phyloP scores from a whole-genome alignment of 2,329 filamentous ascomycete genomes.

The Aspergillus jensenii region DNA sequence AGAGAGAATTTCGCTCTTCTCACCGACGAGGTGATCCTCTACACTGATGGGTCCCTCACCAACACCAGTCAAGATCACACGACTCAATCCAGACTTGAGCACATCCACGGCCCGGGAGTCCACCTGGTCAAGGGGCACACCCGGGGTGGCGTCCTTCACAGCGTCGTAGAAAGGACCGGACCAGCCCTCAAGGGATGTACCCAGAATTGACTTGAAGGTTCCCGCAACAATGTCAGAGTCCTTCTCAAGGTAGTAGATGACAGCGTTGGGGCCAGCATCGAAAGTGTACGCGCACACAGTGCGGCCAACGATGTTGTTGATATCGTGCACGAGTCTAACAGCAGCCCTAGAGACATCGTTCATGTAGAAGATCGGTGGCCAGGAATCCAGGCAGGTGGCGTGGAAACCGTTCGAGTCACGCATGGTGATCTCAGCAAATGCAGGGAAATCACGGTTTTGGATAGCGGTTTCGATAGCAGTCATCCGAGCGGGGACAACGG shows the following conservation, averaged over 20 bases:
- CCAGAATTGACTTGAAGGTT: slow-evolving; percentile 73
- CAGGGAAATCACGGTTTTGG: slow-evolving; percentile 72
- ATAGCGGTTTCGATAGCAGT: slow-evolving; percentile 80
- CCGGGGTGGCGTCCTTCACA: slow-evolving; percentile 51
- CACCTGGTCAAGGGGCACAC: slow-evolving; percentile 63
- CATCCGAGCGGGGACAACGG: slow-evolving; percentile 83
- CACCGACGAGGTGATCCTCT: slow-evolving; percentile 71
- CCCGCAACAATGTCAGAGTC: slow-evolving; percentile 72
- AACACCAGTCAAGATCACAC: slow-evolving; percentile 87
- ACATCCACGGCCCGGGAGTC: slow-evolving; percentile 55
- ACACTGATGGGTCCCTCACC: slow-evolving; percentile 85
- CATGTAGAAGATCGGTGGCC: slow-evolving; percentile 97
- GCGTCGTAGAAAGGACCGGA: slow-evolving; percentile 58
- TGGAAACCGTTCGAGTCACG: slow-evolving; percentile 97
- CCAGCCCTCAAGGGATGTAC: slow-evolving; percentile 55
- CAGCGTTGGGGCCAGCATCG: slow-evolving; percentile 94
- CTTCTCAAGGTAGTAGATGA: slow-evolving; percentile 90
- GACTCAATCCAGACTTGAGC: slow-evolving; percentile 76
- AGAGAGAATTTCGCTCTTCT: slow-evolving; percentile 55
- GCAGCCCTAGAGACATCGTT: slow-evolving; percentile 89
- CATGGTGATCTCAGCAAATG: slow-evolving; percentile 91
- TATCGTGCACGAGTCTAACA: slow-evolving; percentile 81
- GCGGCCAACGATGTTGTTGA: slow-evolving; percentile 78
- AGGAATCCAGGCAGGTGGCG: slow-evolving; percentile 89
- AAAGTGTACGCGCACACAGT: slow-evolving; percentile 93